A percentile compares a stretch with the other conserved stretches of the same genome.
Conservation (phyloP, 1,284 basidiomycete species). For the Ceratobasidium sp. region DNA sequence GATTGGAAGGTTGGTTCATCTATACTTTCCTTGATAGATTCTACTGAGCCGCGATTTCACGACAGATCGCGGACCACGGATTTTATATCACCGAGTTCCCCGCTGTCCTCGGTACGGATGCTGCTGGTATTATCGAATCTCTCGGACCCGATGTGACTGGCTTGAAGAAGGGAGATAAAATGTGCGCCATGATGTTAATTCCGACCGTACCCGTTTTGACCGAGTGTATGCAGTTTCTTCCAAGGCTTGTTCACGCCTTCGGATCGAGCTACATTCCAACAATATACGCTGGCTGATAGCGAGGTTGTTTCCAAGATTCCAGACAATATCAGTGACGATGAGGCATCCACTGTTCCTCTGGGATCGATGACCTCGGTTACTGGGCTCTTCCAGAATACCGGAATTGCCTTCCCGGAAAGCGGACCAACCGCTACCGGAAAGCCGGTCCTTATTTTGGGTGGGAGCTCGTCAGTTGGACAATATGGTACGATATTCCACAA, state of each 20-base stretch:
- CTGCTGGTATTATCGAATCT: conserved; percentile 19
- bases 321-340: conserved; percentile 23
- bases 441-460: conserved; percentile 44
- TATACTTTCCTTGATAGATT: conserved; percentile 10
- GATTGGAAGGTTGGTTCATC: conserved; percentile 29
- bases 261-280: conserved; percentile 27
- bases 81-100: conserved; percentile 18
- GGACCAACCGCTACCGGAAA: conserved; percentile 24
- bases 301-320: conserved; percentile 11
- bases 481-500: not conserved
- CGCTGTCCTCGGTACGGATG: conserved; percentile 41
- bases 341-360: conserved; percentile 32
- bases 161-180: conserved; percentile 44
- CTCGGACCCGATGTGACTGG: conserved; percentile 25
- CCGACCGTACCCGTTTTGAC: not conserved
- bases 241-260: conserved; percentile 23
- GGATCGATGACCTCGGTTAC: conserved; percentile 23
- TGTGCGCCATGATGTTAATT: conserved; percentile 31
- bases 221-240: conserved; percentile 8
- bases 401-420: conserved; percentile 16
- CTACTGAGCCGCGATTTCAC: conserved; percentile 33
- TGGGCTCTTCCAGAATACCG: conserved; percentile 42
- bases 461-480: conserved; percentile 45
- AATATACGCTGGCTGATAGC: conserved; percentile 25
- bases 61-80: conserved; percentile 35